Evolutionary conservation across 2,329 filamentous ascomycete species (phyloP), one percentile per base, ranked within the genome.

Genomic region (Exophiala calicioides): DNA sequence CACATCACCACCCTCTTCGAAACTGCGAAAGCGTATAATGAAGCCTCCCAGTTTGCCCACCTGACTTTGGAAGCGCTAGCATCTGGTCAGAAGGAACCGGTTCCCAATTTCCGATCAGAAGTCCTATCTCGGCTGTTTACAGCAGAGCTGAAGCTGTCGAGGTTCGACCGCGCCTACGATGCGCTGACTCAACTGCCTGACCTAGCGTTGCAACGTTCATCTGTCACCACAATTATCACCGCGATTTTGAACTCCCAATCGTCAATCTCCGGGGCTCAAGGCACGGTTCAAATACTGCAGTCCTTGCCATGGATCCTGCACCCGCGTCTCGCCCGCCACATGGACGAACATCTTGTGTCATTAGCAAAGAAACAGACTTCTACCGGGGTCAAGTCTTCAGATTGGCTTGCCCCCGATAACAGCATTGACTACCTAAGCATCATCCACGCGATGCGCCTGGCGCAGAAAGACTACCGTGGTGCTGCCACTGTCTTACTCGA

Each of bases 361-460:
- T 81, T 88, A 59, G 89, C 87, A 63, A 80, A 80, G 55, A 79
- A 80, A 45, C 81, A 84, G 26, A 73, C 81, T 32, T 85, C 88
- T 45, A 78, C 88, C 27, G 38, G 34, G 7, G 23, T 24, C 10
- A 20, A 13, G 20, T 26, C 20, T 10, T 32, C 37, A n/a, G 20
- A n/a, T 7, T 46, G 30, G 42, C 27, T 30, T 23, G 10, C 41
- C 7, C 15, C 10, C 7, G 34, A 32, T 36, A 31, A 27, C 16
- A 39, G 68, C 7, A 78, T 82, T 1, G 86, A 88, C 3, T 95
- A 90, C 63, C 88, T 93, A 63, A 87, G 91, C 60, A 85, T 96
- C 46, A 80, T 97, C 36, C 95, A 96, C 65, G 84, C 90, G 3
- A 96, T 91, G 81, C 83, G 93, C 40, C 85, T 95, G 56, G 83